These are phyloP conservation scores for Parastagonospora avenae DNA, from an alignment of 2,329 filamentous ascomycete species.

Conservation along the genomic window DNA sequence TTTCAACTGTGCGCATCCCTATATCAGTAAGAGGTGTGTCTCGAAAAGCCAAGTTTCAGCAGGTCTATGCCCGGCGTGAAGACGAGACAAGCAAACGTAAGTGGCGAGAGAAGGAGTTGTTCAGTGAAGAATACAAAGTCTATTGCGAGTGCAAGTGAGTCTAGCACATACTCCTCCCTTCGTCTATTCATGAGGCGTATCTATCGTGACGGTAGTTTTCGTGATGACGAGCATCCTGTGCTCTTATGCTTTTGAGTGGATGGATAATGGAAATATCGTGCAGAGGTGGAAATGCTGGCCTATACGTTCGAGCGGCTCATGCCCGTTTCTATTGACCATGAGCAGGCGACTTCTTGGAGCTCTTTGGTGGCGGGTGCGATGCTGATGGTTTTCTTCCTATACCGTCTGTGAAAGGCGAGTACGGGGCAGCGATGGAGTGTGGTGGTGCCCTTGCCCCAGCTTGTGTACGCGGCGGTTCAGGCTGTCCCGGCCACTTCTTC, in stretches of 20 bases:
- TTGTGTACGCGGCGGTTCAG: conserved; percentile 45
- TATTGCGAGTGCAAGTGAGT: conserved; percentile 20
- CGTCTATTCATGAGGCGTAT: conserved; percentile 33
- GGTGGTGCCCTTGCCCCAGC: conserved; percentile 52
- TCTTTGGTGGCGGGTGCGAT: conserved; percentile 21
- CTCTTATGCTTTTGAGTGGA: conserved; percentile 5
- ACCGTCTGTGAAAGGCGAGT: conserved; percentile 63
- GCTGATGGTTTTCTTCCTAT: conserved; percentile 38
- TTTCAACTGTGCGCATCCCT: too few relatives aligned
- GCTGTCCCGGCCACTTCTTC: conserved; percentile 51
- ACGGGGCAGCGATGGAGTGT: conserved; percentile 62
- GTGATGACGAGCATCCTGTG: conserved; percentile 25
- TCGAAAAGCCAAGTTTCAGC: background rate
- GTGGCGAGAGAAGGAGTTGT: background rate
- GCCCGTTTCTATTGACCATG: too few relatives aligned
- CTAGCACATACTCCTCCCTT: conserved; percentile 19
- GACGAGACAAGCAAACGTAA: background rate
- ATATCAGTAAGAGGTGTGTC: background rate
- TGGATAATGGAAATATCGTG: background rate
- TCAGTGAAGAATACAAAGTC: background rate
- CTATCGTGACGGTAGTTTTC: conserved; percentile 24
- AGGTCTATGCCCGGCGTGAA: background rate
- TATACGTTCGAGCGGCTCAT: too few relatives aligned
- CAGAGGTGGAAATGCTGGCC: background rate
- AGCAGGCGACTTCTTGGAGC: conserved; percentile 39